A percentile compares a stretch with the other conserved stretches of the same genome.
Evolutionary conservation across 2,329 filamentous ascomycete genomes (phyloP).

Genomic region (Coniochaeta pulveracea): DNA sequence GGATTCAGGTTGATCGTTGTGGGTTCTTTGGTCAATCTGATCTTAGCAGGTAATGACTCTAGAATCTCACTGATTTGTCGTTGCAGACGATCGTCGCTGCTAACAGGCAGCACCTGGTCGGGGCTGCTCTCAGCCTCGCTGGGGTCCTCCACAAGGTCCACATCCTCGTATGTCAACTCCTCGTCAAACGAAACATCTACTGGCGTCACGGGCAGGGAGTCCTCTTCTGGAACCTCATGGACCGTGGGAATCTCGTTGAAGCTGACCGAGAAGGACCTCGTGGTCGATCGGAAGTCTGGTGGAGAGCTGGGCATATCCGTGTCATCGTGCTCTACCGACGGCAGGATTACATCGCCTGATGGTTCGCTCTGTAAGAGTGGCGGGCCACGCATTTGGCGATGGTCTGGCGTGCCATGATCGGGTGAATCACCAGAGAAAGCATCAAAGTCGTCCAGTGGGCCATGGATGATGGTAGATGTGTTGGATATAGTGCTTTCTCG

Average conservation of each 20-base stretch:
- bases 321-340: conserved; percentile 21
- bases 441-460: conserved; percentile 24
- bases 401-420: conserved; percentile 33
- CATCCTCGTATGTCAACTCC: not conserved
- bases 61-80: conserved; percentile 73
- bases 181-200: too few relatives aligned
- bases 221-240: conserved; percentile 26
- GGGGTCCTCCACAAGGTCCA: not conserved
- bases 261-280: conserved; percentile 26
- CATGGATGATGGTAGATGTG: conserved; percentile 26
- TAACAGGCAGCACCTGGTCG: conserved; percentile 22
- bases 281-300: conserved; percentile 23
- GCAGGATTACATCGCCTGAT: conserved; percentile 16
- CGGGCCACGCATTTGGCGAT: conserved; percentile 22
- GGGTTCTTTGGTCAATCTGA: conserved; percentile 55
- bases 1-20: conserved; percentile 40
- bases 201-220: conserved; percentile 28
- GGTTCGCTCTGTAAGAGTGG: too few relatives aligned
- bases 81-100: conserved; percentile 58
- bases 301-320: conserved; percentile 39
- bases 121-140: conserved; percentile 16
- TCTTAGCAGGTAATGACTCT: conserved; percentile 65
- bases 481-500: conserved; percentile 21
- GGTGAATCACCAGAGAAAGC: conserved; percentile 28
- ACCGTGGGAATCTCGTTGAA: conserved; percentile 36